Conservation (phyloP, 2,329 filamentous ascomycete genomes). For the Paraconiothyrium sp. region DNA sequence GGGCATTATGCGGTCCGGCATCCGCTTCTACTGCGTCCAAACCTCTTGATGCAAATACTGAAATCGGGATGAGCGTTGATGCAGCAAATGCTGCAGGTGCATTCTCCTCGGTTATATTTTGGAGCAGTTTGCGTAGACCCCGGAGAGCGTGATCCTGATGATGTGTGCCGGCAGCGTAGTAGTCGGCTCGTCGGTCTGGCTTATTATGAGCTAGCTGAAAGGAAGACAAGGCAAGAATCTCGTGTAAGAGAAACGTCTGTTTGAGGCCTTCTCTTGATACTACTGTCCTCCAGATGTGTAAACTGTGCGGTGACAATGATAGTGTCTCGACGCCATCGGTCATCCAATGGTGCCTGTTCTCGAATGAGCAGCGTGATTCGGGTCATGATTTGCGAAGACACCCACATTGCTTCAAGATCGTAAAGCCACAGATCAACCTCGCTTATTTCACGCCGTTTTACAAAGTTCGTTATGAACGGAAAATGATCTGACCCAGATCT, state of each 20-base stretch:
- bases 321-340: slow-evolving; percentile 36
- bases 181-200: slow-evolving; percentile 34
- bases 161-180: slow-evolving; percentile 46
- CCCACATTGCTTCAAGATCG: slow-evolving; percentile 48
- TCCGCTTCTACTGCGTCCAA: slow-evolving; percentile 31
- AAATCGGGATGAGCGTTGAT: slow-evolving; percentile 42
- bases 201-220: slow-evolving; percentile 49
- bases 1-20: slow-evolving; percentile 20
- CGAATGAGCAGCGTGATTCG: slow-evolving; percentile 12
- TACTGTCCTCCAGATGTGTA: slow-evolving; percentile 44
- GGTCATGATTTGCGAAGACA: slow-evolving; percentile 8
- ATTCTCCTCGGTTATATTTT: slow-evolving; percentile 40
- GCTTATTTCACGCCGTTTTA: slow-evolving; percentile 30
- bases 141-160: slow-evolving; percentile 51
- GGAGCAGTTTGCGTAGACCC: slow-evolving; percentile 38
- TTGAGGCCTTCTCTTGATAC: slow-evolving; percentile 47
- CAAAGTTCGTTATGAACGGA: slow-evolving; percentile 44
- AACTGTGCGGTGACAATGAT: slow-evolving; percentile 37
- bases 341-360: slow-evolving; percentile 45
- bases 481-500: slow-evolving; percentile 41
- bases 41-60: slow-evolving; percentile 42
- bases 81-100: slow-evolving; percentile 44
- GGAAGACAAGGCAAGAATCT: slow-evolving; percentile 53
- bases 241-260: slow-evolving; percentile 52
- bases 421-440: slow-evolving; percentile 42